These are phyloP conservation scores for Cynanchum wilfordii DNA, from an alignment of 257 asterid species.

Conservation along the genomic window DNA sequence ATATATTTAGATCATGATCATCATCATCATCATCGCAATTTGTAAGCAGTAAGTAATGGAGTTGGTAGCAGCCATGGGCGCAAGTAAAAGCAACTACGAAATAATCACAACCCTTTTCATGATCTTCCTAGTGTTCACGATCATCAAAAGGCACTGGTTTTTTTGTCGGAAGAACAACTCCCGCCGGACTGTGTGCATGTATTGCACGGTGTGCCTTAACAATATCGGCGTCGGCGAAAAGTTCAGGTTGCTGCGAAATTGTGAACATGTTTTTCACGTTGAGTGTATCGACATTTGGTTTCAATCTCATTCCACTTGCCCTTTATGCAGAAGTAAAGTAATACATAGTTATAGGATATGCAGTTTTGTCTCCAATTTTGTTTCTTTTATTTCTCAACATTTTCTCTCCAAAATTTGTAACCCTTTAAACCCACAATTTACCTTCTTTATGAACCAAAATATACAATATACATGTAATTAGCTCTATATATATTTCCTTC, in stretches of 20 bases:
- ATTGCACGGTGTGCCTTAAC: constrained; percentile 8
- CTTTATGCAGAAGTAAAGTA: constrained; percentile 3
- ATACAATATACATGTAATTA: background rate
- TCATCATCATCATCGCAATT: background rate
- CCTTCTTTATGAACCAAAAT: background rate
- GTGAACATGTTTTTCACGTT: background rate
- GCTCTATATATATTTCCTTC: too few relatives aligned
- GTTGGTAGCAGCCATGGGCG: background rate
- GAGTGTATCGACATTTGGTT: constrained; percentile 1
- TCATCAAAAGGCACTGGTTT: background rate
- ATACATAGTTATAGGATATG: background rate
- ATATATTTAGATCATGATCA: background rate
- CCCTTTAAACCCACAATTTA: background rate
- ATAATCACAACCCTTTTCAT: background rate
- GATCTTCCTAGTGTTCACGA: background rate
- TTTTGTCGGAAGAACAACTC: background rate
- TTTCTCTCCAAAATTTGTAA: background rate
- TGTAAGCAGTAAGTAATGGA: too few relatives aligned
- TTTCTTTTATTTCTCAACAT: background rate
- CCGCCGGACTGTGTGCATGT: background rate
- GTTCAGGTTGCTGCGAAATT: constrained; percentile 5
- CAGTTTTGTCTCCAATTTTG: background rate
- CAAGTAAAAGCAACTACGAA: background rate
- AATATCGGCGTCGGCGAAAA: background rate
- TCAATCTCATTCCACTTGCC: background rate